These are phyloP conservation scores for Neoascochyta sp. DNA, from an alignment of 2,329 filamentous ascomycete genomes.

Conservation along the genomic window DNA sequence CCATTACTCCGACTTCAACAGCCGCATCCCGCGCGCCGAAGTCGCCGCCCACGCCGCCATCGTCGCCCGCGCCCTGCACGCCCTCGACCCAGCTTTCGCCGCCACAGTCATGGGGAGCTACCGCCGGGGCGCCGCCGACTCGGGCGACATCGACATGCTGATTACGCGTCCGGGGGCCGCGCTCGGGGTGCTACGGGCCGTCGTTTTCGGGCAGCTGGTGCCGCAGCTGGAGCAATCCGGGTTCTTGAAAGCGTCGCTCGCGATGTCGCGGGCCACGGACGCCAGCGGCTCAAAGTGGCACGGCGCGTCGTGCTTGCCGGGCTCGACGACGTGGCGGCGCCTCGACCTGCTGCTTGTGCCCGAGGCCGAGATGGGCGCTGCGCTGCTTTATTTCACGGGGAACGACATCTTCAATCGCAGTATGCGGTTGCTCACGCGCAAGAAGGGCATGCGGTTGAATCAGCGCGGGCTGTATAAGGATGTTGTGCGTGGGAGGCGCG, in stretches of 20 bases:
- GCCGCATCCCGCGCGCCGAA: constrained; percentile 73
- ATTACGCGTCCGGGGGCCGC: constrained; percentile 64
- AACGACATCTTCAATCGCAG: constrained; percentile 94
- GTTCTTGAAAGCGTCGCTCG: constrained; percentile 69
- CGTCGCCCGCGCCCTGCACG: constrained; percentile 57
- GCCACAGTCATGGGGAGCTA: constrained; percentile 81
- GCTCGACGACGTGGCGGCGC: constrained; percentile 62
- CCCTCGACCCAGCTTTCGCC: constrained; percentile 62
- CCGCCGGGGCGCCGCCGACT: constrained; percentile 69
- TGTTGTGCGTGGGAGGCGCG: constrained; percentile 57
- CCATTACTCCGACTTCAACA: constrained; percentile 74
- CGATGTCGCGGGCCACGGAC: constrained; percentile 50
- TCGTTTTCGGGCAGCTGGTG: constrained; percentile 63
- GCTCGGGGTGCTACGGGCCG: constrained; percentile 54
- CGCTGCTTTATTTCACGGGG: constrained; percentile 91
- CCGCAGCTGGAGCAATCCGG: constrained; percentile 54
- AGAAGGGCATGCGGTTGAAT: constrained; percentile 79
- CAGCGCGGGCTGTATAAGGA: constrained; percentile 75
- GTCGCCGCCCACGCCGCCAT: constrained; percentile 65
- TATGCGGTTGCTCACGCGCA: constrained; percentile 72
- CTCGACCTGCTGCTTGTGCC: constrained; percentile 85
- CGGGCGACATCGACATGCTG: constrained; percentile 81
- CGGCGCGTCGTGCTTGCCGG: constrained; percentile 71
- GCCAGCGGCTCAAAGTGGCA: constrained; percentile 75
- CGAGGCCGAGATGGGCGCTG: constrained; percentile 72